These are phyloP conservation scores for Boletus smithii DNA, from an alignment of 1,284 basidiomycete species.

Conservation along the genomic window DNA sequence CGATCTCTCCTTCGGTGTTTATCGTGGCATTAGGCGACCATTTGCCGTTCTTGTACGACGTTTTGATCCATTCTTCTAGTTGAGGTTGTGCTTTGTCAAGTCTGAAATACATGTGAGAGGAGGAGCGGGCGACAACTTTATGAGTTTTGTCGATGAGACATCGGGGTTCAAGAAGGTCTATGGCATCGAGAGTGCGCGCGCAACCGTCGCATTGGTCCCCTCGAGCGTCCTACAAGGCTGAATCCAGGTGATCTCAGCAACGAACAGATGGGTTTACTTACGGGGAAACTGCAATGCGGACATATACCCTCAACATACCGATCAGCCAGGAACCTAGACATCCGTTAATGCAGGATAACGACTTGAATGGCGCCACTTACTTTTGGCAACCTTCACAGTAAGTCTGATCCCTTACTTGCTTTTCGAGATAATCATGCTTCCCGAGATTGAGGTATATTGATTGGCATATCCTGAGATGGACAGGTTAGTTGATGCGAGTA, in stretches of 20 bases:
- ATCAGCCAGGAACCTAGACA: slow-evolving; percentile 82
- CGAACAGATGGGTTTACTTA: slow-evolving; percentile 31
- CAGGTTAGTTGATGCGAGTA: slow-evolving; percentile 8
- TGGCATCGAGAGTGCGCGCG: slow-evolving; percentile 87
- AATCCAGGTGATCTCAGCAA: neutral
- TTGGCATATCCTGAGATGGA: slow-evolving; percentile 71
- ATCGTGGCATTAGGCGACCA: slow-evolving; percentile 95
- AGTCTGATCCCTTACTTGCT: slow-evolving; percentile 86
- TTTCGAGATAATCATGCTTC: slow-evolving; percentile 72
- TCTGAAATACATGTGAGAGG: slow-evolving; percentile 93
- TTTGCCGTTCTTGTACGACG: slow-evolving; percentile 75
- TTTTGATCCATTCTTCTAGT: slow-evolving; percentile 87
- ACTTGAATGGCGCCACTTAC: slow-evolving; percentile 37
- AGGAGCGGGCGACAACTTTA: slow-evolving; percentile 68
- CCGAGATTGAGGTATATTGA: slow-evolving; percentile 83
- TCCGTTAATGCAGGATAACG: neutral
- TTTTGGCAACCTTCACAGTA: slow-evolving; percentile 90
- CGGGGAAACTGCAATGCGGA: slow-evolving; percentile 85
- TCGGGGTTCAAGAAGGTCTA: slow-evolving; percentile 93
- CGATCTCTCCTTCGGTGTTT: slow-evolving; percentile 81
- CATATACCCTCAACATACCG: slow-evolving; percentile 94
- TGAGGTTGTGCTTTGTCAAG: slow-evolving; percentile 82
- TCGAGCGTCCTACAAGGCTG: slow-evolving; percentile 73
- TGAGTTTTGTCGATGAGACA: slow-evolving; percentile 88
- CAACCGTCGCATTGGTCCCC: slow-evolving; percentile 99